A percentile compares a stretch with the other conserved stretches of the same genome.
Conservation (phyloP, 1,139 yeast genomes). For the Taphrina communis region DNA sequence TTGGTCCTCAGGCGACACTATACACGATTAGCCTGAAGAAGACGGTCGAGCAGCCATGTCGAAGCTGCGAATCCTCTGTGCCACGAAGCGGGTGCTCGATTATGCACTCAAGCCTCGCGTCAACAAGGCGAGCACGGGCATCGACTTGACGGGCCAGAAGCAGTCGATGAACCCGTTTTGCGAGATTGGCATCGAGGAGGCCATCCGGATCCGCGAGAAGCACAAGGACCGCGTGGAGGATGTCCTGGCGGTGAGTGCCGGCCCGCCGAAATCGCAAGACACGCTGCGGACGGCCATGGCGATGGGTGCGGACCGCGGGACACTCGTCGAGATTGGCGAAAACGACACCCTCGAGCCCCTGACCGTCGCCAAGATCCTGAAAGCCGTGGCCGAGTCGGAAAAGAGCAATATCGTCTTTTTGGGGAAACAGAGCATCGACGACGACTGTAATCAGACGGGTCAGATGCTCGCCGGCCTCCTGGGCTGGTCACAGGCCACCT, state of each 20-base stretch:
- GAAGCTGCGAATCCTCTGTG: constrained; percentile 60
- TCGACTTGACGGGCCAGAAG: constrained; percentile 74
- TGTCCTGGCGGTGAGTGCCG: constrained; percentile 92
- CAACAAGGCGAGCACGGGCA: constrained; percentile 82
- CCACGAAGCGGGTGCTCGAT: constrained; percentile 93
- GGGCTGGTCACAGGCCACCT: constrained; percentile 97
- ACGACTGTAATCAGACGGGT: constrained; percentile 95
- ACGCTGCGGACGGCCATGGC: constrained; percentile 88
- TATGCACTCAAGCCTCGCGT: constrained; percentile 92
- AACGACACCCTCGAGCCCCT: constrained; percentile 75
- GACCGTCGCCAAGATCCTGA: constrained; percentile 82
- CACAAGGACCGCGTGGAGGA: constrained; percentile 74
- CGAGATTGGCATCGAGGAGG: constrained; percentile 95
- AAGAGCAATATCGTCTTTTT: constrained; percentile 77
- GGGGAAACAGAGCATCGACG: constrained; percentile 97
- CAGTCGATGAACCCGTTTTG: constrained; percentile 91
- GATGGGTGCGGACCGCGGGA: constrained; percentile 87
- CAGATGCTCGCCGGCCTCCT: constrained; percentile 94
- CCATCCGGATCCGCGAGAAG: constrained; percentile 74
- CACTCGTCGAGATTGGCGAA: constrained; percentile 80
- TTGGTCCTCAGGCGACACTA: no score
- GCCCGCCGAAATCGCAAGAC: constrained; percentile 86
- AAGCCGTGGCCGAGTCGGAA: constrained; percentile 72
- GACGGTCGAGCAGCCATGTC: constrained; percentile 9
- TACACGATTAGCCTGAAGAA: no score